These are phyloP conservation scores for Oryza rufipogon DNA, from an alignment of 176 grass and related monocot species.

Conservation along the genomic window DNA sequence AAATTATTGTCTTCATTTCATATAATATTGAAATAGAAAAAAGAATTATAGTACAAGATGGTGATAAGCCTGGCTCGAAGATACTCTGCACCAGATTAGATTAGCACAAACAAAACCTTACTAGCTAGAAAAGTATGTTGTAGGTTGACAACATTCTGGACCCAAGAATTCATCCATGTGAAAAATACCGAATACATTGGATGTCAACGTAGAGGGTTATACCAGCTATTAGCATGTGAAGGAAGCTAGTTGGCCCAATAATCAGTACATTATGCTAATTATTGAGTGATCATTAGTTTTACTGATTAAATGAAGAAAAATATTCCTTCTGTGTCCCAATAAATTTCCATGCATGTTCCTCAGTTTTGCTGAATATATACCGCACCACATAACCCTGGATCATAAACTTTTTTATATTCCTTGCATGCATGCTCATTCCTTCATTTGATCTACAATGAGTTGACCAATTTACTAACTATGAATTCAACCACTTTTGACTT, in stretches of 20 bases:
- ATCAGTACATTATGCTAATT: background rate
- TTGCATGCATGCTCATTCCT: background rate
- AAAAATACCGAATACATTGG: background rate
- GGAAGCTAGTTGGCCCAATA: background rate
- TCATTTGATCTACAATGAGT: background rate
- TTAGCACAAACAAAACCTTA: background rate
- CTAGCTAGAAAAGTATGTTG: background rate
- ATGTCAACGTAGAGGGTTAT: background rate
- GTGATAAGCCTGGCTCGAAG: background rate
- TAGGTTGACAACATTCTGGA: background rate
- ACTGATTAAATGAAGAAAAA: background rate
- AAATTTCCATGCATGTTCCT: background rate
- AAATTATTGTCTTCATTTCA: background rate
- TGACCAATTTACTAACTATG: background rate
- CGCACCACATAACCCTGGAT: background rate
- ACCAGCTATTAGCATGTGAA: background rate
- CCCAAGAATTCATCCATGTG: background rate
- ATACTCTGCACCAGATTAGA: background rate
- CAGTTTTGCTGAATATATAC: background rate
- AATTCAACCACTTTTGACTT: too few relatives aligned
- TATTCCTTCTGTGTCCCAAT: background rate
- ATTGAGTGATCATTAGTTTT: background rate
- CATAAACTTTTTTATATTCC: too few relatives aligned
- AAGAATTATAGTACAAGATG: background rate
- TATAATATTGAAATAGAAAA: background rate